Conservation (phyloP, 306 rosid genomes). For the Astragalus membranaceus region DNA sequence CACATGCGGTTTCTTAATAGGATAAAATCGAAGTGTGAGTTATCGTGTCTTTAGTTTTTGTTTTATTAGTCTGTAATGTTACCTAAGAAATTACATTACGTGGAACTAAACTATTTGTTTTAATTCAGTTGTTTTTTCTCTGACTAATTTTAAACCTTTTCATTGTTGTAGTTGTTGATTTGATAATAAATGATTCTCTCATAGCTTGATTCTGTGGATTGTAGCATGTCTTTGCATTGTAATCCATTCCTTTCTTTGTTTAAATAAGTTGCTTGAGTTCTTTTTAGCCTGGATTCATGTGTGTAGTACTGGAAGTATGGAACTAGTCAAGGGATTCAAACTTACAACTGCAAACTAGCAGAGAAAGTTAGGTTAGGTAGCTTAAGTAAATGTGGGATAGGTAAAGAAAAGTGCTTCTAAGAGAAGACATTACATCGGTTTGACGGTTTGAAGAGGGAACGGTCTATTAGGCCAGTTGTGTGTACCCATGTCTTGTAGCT, state of each 20-base stretch:
- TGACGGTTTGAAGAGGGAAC: background rate
- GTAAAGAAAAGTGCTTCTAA: background rate
- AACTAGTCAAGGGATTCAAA: conserved; percentile 8
- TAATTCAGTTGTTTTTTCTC: background rate
- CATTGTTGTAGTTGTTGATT: background rate
- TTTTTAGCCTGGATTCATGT: background rate
- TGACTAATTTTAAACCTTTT: too few species aligned
- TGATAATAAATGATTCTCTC: background rate
- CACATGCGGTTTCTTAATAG: background rate
- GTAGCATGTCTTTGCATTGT: background rate
- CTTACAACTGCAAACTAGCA: background rate
- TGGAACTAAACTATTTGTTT: too few species aligned
- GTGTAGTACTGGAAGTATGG: background rate
- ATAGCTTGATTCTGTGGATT: background rate
- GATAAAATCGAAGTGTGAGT: background rate
- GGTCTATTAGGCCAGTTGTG: background rate
- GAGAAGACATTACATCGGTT: background rate
- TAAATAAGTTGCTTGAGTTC: background rate
- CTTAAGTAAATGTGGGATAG: background rate
- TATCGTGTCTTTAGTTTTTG: background rate
- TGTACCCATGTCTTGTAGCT: background rate
- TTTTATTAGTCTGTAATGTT: background rate
- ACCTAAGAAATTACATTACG: too few species aligned
- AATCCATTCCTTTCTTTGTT: background rate
- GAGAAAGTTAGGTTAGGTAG: background rate